Evolutionary conservation across 805 yeast genomes (phyloP), one percentile per base, ranked within the genome.

Genomic region (Ogataea parapolymorpha): DNA sequence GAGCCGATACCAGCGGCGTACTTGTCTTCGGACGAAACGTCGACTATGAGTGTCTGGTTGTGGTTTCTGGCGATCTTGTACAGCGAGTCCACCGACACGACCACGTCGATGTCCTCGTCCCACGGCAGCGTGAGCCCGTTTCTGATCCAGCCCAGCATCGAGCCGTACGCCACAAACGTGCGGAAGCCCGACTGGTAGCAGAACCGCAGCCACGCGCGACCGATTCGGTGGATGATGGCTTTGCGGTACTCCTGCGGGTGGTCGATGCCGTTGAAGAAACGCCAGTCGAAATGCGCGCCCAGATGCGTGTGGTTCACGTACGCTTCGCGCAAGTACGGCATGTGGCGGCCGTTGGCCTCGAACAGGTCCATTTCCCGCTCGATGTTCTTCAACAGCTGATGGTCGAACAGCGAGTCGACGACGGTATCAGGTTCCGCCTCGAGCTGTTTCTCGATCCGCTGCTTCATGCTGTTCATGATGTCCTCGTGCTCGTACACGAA

Each of bases 71-170:
- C 77, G 30, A 80, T 51, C 30, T 55, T 54, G 44, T 68, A 65
- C 45, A 80, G 55, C 29, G 75, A 74, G 11, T 47, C 56, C 42
- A 75, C 63, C 1, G 86, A 76, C 67, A 80, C 71, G 49, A 80
- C 83, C 18, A 80, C 79, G 61, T 81, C 88, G 37, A 77, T 62
- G 56, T 81, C 88, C 41, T 70, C 67, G 55, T 81, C 88, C 85
- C 85, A 81, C 1, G 85, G 83, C 56, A 81, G 70, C 6, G 68
- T 62, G 39, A 75, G 48, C 0, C 86, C 85, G 53, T 79, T 78
- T 75, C 84, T 78, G 48, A 76, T 65, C 76, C 84, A 79, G 9
- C 82, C 78, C 28, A 79, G 65, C 47, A 80, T 63, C 1, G 83
- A 65, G 2, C 88, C 88, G 55, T 80, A 85, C 1, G 83, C 83